These are phyloP conservation scores for Aspergillus sojae DNA, from an alignment of 2,329 filamentous ascomycete species.

Conservation along the genomic window DNA sequence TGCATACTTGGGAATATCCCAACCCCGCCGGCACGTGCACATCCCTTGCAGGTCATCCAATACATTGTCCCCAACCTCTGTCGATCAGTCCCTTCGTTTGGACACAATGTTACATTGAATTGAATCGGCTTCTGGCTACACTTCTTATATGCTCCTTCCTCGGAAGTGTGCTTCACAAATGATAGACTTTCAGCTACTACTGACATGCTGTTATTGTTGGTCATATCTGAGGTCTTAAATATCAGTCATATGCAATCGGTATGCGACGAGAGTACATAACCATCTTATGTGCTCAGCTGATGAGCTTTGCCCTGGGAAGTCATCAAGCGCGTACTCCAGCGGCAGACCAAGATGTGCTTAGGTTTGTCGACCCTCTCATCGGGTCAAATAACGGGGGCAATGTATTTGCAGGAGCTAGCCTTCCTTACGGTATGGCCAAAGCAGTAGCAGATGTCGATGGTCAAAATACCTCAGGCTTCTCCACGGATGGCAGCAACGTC, in stretches of 20 bases:
- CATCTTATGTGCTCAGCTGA: not conserved
- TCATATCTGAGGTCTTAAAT: not conserved
- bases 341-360: conserved; percentile 42
- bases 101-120: not conserved
- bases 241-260: not conserved
- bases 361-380: conserved; percentile 56
- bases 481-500: conserved; percentile 54
- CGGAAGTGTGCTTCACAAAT: not conserved
- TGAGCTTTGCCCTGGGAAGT: not conserved
- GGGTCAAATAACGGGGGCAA: conserved; percentile 57
- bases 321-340: not conserved
- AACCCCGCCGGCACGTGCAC: not conserved
- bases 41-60: not conserved
- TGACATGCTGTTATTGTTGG: not conserved
- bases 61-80: not conserved
- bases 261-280: not conserved
- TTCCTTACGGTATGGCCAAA: conserved; percentile 60
- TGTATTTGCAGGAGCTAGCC: conserved; percentile 59
- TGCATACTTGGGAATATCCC: not conserved
- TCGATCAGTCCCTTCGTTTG: conserved; percentile 3
- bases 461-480: conserved; percentile 56
- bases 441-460: conserved; percentile 58
- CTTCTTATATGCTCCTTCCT: not conserved
- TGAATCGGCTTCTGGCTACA: not conserved
- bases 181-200: not conserved